Evolutionary conservation across 305 asterid genomes (phyloP), one percentile per base, ranked within the genome.

Genomic region (Petunia hybrid): DNA sequence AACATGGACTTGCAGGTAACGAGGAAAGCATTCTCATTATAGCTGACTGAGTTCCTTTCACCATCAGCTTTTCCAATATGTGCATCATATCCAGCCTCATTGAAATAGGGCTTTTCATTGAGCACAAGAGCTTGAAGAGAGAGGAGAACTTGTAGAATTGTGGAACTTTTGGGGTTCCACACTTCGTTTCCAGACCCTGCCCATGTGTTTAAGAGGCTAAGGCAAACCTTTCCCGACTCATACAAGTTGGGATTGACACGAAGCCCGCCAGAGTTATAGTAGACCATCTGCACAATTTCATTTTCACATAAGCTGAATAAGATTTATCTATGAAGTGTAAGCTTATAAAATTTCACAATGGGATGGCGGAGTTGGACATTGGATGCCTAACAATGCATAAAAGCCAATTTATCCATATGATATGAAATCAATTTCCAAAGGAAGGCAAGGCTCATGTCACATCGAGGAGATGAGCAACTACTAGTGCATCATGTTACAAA

Each of bases 61-160:
- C 98, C 99, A 86, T 93, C 98, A 0, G 91, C 91, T 86, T 88
- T 91, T 10, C 98, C 99, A 8, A 94, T 80, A 87, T 94, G 98
- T 0, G 91, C 14, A 80, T 93, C 98, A 59, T 93, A 96, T 40
- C 99, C 98, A 63, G 98, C 98, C 89, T 96, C 99, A 9, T 96
- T 96, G 67, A 92, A 96, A 62, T 93, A 96, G 53, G 99, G 98
- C 85, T 87, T 93, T 69, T 89, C 98, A 45, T 96, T 96, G 82
- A 94, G 98, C 70, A 96, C 98, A 38, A 96, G 98, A 69, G 97
- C 97, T 82, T 96, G 99, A 46, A 96, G 94, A 16, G 99, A 96
- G 77, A 96, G 90, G 80, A 96, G 95, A 85, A 94, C 89, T 90
- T 94, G 99, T 67, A 94, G 95, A 85, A 94, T 82, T 0, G 98